Conservation (phyloP, 1,139 yeast species). For the Taphrina communis region DNA sequence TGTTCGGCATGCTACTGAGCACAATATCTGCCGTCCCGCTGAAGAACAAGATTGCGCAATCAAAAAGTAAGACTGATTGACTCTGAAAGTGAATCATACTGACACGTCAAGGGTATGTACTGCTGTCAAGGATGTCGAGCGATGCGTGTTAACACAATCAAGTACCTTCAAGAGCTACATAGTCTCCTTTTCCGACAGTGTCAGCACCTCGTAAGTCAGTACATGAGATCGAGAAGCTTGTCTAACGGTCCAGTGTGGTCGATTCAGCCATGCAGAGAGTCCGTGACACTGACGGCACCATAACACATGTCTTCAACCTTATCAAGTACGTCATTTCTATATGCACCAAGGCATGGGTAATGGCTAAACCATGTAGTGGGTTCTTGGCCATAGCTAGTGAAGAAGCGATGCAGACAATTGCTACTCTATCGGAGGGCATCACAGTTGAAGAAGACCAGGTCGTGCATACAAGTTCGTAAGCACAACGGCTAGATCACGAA, state of each 20-base stretch:
- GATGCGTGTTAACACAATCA: neutral
- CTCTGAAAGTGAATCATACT: neutral
- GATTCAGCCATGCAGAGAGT: constrained; percentile 16
- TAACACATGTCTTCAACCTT: constrained; percentile 34
- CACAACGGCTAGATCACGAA: neutral
- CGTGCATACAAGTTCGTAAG: constrained; percentile 5
- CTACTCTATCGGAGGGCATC: constrained; percentile 2
- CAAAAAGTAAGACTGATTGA: constrained; percentile 19
- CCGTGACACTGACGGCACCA: constrained; percentile 28
- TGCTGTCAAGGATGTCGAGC: neutral
- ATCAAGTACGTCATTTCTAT: constrained; percentile 7
- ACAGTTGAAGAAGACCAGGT: constrained; percentile 36
- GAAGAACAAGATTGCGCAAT: constrained; percentile 35
- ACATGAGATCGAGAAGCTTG: neutral
- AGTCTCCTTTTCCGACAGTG: constrained; percentile 15
- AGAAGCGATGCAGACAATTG: constrained; percentile 9
- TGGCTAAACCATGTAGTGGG: neutral
- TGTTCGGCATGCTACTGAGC: neutral
- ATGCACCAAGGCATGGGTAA: neutral
- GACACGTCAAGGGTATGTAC: neutral
- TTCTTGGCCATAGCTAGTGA: constrained; percentile 32
- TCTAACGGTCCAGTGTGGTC: constrained; percentile 2
- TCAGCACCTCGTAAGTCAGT: constrained; percentile 6
- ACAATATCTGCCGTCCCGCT: constrained; percentile 5
- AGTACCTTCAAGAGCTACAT: constrained; percentile 19